Conservation (phyloP, 306 rosid genomes). For the Pterocarpus santalinus region DNA sequence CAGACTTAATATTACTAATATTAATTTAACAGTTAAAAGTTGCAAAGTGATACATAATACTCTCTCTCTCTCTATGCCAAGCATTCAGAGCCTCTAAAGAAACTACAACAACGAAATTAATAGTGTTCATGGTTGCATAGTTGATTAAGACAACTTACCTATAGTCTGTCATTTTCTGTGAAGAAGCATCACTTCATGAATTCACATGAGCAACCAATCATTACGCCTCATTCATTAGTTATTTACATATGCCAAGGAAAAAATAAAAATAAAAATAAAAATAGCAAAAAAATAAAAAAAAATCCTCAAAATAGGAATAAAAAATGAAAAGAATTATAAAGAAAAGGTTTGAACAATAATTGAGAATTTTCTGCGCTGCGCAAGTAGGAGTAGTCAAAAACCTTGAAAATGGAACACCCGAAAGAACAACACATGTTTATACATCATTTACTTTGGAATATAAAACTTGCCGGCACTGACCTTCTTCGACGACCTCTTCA, state of each 20-base stretch:
- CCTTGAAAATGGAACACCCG: slow-evolving; percentile 48
- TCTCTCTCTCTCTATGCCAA: neutral
- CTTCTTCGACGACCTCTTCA: slow-evolving; percentile 47
- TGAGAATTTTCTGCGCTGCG: slow-evolving; percentile 29
- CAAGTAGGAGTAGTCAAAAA: slow-evolving; percentile 41
- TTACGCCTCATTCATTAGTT: slow-evolving; percentile 18
- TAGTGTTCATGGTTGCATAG: neutral
- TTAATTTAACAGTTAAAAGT: neutral
- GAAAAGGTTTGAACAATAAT: slow-evolving; percentile 7
- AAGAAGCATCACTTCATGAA: slow-evolving; percentile 33
- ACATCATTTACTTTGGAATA: slow-evolving; percentile 31
- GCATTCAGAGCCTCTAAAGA: neutral
- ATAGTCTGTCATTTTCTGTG: slow-evolving; percentile 27
- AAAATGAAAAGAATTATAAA: neutral
- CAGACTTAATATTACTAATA: neutral
- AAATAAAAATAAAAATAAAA: neutral
- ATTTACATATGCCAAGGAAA: neutral
- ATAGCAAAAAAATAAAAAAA: no score
- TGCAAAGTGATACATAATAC: neutral
- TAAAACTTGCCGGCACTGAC: slow-evolving; percentile 59
- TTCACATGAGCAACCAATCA: slow-evolving; percentile 35
- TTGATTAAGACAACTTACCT: slow-evolving; percentile 48
- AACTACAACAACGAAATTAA: no score
- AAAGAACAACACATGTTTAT: slow-evolving; percentile 46
- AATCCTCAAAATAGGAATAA: neutral